These are phyloP conservation scores for Plantago coronopus DNA, from an alignment of 305 asterid species.

Conservation along the genomic window DNA sequence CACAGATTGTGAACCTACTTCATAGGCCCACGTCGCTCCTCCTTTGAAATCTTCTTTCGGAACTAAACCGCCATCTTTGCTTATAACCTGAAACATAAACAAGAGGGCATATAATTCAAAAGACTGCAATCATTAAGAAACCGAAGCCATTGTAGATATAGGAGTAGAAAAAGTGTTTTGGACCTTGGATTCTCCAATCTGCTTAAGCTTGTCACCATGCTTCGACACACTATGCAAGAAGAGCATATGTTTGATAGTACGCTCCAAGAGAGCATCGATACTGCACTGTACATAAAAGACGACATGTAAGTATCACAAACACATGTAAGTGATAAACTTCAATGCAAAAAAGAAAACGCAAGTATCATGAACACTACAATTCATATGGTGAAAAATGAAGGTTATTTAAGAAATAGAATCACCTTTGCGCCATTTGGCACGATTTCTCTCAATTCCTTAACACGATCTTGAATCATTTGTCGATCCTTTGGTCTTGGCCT, in stretches of 20 bases:
- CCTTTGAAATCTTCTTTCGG: conserved; percentile 71
- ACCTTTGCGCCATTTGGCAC: conserved; percentile 96
- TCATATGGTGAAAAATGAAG: background rate
- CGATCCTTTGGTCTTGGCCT: conserved; percentile 95
- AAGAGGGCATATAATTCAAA: background rate
- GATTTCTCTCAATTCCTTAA: conserved; percentile 84
- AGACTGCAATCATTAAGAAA: background rate
- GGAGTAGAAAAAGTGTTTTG: background rate
- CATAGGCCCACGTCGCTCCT: conserved; percentile 98
- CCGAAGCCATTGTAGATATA: background rate
- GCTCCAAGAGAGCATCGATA: conserved; percentile 90
- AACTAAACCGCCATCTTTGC: conserved; percentile 70
- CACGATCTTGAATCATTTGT: conserved; percentile 97
- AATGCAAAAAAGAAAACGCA: conserved; percentile 9
- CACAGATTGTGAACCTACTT: conserved; percentile 85
- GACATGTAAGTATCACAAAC: conserved; percentile 2
- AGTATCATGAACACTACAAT: background rate
- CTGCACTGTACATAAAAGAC: conserved; percentile 68
- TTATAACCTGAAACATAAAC: conserved; percentile 50
- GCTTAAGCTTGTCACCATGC: conserved; percentile 90
- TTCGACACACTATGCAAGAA: conserved; percentile 91
- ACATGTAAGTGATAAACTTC: background rate
- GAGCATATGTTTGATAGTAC: conserved; percentile 93
- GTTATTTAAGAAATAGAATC: conserved; percentile 9
- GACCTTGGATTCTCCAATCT: conserved; percentile 88